A percentile compares a stretch with the other conserved stretches of the same genome.
Evolutionary conservation across 495 filamentous ascomycete genomes (phyloP).

Genomic region (Penicillium manginii): DNA sequence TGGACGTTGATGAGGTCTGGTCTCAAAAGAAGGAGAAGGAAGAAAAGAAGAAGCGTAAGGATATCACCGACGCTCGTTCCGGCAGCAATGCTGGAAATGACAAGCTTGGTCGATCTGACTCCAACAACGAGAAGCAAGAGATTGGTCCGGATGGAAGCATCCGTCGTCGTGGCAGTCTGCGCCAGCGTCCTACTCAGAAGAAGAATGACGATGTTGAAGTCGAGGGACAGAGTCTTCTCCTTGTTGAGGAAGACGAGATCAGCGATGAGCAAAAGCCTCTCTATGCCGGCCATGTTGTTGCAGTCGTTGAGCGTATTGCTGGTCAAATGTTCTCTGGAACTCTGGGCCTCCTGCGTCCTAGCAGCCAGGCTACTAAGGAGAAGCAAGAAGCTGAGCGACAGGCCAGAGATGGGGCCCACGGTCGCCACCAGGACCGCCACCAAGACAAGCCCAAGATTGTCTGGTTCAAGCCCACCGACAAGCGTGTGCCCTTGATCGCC

Average conservation of each 20-base stretch:
- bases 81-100: constrained; percentile 71
- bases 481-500: constrained; percentile 95
- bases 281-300: constrained; percentile 95
- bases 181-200: constrained; percentile 97
- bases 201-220: constrained; percentile 99
- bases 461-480: constrained; percentile 99
- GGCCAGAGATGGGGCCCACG: constrained; percentile 79
- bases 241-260: constrained; percentile 98
- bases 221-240: constrained; percentile 92
- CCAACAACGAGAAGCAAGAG: constrained; percentile 64
- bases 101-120: constrained; percentile 65
- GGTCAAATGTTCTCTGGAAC: constrained; percentile 99
- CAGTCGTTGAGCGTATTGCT: constrained; percentile 93
- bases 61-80: constrained; percentile 88
- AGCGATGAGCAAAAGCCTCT: constrained; percentile 97
- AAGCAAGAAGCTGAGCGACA: constrained; percentile 97
- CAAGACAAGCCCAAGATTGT: constrained; percentile 99
- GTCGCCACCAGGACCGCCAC: constrained; percentile 78
- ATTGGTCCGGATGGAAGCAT: constrained; percentile 78
- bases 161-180: constrained; percentile 87
- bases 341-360: constrained; percentile 88
- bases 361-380: constrained; percentile 98
- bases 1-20: constrained; percentile 99
- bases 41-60: constrained; percentile 99
- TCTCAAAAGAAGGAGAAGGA: constrained; percentile 98